phyloP scores from a whole-genome alignment of 805 yeast species.

The Candida ipomoeae region DNA sequence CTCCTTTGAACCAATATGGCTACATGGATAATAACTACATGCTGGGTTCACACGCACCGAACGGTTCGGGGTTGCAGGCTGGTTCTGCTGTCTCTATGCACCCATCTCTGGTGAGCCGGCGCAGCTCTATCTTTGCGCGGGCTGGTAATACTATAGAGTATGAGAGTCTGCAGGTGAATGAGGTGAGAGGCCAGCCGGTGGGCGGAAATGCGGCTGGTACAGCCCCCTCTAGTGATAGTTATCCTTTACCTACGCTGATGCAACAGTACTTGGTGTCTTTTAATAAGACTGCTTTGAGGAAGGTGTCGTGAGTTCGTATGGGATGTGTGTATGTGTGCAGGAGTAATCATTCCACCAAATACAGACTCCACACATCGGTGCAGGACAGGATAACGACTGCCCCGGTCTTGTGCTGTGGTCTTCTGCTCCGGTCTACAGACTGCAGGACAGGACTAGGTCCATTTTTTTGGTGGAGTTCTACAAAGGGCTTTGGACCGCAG shows the following conservation, averaged over 20 bases:
- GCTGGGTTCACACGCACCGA: background rate
- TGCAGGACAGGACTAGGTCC: too few relatives aligned
- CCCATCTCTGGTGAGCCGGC: background rate
- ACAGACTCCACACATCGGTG: too few relatives aligned
- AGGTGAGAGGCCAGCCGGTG: background rate
- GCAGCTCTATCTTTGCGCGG: background rate
- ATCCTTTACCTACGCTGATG: constrained; percentile 11
- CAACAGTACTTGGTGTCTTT: constrained; percentile 8
- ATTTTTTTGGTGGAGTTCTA: too few relatives aligned
- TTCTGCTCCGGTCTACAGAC: too few relatives aligned
- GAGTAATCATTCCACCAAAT: too few relatives aligned
- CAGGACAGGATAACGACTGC: too few relatives aligned
- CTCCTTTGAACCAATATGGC: constrained; percentile 2
- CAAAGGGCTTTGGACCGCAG: too few relatives aligned
- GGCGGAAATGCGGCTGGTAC: background rate
- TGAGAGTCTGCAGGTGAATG: constrained; percentile 2
- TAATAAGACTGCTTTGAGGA: constrained; percentile 2
- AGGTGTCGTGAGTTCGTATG: background rate
- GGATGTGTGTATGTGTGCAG: background rate
- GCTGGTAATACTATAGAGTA: background rate
- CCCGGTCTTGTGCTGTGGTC: too few relatives aligned
- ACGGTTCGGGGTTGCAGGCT: background rate
- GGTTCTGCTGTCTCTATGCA: background rate
- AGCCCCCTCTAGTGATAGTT: background rate
- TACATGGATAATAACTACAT: constrained; percentile 2